Conservation (phyloP, 169 alveolate genomes). For the Plasmodium blacklocki region DNA sequence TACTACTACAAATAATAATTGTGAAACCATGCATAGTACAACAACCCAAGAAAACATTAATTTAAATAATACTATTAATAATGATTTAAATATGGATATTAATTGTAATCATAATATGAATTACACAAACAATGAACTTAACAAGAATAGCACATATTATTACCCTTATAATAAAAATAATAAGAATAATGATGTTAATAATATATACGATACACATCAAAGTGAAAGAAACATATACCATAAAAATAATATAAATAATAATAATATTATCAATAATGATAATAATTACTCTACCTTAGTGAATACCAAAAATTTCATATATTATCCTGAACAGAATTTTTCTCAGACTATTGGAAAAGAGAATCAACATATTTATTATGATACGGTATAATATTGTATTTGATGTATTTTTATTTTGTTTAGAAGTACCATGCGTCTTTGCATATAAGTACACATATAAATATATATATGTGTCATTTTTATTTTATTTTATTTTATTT, state of each 20-base stretch:
- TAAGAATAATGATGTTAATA: not conserved
- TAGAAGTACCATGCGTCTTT: no score
- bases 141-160: not conserved
- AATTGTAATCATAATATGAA: constrained; percentile 2
- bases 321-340: constrained; percentile 25
- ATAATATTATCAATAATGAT: no score
- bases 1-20: constrained; percentile 1
- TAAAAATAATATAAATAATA: not conserved
- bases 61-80: constrained; percentile 19
- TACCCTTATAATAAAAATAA: constrained; percentile 1
- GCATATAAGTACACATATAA: not conserved
- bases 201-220: not conserved
- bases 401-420: no score
- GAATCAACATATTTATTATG: constrained; percentile 32
- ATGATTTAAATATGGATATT: constrained; percentile 1
- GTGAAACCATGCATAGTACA: constrained; percentile 8
- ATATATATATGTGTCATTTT: no score
- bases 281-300: not conserved
- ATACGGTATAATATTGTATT: constrained; percentile 16
- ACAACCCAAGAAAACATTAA: not conserved
- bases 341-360: constrained; percentile 26
- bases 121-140: not conserved
- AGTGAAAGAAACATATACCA: constrained; percentile 3
- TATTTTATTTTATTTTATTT: not conserved
- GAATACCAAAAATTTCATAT: constrained; percentile 16